Evolutionary conservation across 1,284 basidiomycete species (phyloP).

Genomic region (Apiotrichum brassicae): DNA sequence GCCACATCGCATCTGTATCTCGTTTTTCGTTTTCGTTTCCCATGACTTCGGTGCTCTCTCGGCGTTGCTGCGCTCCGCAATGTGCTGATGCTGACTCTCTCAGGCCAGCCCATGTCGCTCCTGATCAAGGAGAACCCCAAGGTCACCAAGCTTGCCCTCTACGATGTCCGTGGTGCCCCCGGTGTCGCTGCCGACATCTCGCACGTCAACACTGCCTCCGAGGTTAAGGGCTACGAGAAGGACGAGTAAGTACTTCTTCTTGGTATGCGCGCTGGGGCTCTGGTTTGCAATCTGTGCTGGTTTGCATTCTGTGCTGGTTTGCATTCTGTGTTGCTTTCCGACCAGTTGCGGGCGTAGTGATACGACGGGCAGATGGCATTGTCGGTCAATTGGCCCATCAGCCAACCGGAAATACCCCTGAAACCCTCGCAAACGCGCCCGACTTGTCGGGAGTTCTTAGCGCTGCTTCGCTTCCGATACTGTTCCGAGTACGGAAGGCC

Average conservation of each 20-base stretch:
- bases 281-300: too few species aligned
- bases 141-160: conserved; percentile 79
- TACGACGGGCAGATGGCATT: too few species aligned
- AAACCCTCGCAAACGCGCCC: too few species aligned
- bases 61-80: too few species aligned
- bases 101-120: conserved; percentile 82
- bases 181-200: conserved; percentile 93
- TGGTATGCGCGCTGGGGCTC: too few species aligned
- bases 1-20: background rate
- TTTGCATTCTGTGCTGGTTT: too few species aligned
- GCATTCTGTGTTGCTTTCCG: too few species aligned
- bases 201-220: conserved; percentile 60
- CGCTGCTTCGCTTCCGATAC: background rate
- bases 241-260: conserved; percentile 46
- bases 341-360: too few species aligned
- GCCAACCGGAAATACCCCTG: background rate
- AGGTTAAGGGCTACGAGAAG: conserved; percentile 58
- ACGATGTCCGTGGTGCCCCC: conserved; percentile 94
- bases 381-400: background rate
- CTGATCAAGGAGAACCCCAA: conserved; percentile 79
- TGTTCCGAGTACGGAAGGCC: too few species aligned
- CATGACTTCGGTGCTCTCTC: background rate
- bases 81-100: conserved; percentile 2
- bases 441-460: too few species aligned
- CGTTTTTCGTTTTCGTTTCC: background rate